Conservation (phyloP, 768 basidiomycete species). For the Tephrocybe sp. region DNA sequence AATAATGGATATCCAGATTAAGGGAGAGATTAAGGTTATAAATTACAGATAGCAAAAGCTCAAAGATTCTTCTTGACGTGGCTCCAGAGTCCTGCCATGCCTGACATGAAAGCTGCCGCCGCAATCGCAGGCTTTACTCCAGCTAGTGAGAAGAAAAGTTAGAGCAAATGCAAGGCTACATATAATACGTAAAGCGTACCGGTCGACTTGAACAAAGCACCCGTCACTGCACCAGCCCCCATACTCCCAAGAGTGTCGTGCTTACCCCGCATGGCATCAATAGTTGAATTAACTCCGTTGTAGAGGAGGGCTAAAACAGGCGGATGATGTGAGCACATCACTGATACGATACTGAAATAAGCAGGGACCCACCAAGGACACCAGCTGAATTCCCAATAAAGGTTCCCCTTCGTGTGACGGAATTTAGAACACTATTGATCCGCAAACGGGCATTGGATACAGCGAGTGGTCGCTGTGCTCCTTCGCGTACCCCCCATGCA, state of each 20-base stretch:
- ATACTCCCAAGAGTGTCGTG: conserved; percentile 93
- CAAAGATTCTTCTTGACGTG: conserved; percentile 89
- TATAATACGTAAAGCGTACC: conserved; percentile 56
- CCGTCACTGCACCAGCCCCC: conserved; percentile 88
- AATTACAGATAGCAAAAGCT: conserved; percentile 46
- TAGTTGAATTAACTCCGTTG: conserved; percentile 93
- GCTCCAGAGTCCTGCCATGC: conserved; percentile 91
- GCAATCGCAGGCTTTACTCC: conserved; percentile 88
- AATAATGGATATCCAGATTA: conserved; percentile 43
- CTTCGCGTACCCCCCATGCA: conserved; percentile 94
- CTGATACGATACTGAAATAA: conserved; percentile 21
- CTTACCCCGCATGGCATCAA: conserved; percentile 85
- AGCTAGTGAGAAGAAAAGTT: conserved; percentile 60
- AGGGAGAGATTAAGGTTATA: conserved; percentile 52
- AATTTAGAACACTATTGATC: conserved; percentile 96
- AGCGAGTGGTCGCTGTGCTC: conserved; percentile 82
- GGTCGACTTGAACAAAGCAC: conserved; percentile 90
- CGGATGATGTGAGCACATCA: conserved; percentile 36
- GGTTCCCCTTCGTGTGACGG: conserved; percentile 93
- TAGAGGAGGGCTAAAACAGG: conserved; percentile 82
- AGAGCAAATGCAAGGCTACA: conserved; percentile 23
- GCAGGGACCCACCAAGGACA: conserved; percentile 78
- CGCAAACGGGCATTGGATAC: conserved; percentile 84
- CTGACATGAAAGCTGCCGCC: conserved; percentile 87
- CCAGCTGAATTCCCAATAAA: conserved; percentile 99